A percentile compares a stretch with the other conserved stretches of the same genome.
Evolutionary conservation across 768 basidiomycete genomes (phyloP).

Genomic region (Lepiota subincarnata): DNA sequence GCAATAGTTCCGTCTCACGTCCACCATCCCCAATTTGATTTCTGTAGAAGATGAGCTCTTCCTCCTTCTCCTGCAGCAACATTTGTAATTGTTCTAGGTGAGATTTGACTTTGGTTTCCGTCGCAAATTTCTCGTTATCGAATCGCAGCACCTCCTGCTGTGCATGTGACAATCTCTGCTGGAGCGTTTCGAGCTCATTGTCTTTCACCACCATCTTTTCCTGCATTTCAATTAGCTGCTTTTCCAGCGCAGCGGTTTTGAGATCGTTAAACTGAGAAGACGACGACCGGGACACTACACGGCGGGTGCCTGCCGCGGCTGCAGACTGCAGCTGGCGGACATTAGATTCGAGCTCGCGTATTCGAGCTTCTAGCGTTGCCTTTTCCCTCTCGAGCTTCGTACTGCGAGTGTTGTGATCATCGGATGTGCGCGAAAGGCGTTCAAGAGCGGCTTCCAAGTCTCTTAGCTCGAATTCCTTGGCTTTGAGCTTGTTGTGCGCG

Average conservation of each 20-base stretch:
- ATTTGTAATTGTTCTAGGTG: conserved; percentile 41
- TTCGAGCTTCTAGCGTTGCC: conserved; percentile 46
- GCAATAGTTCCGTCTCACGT: conserved; percentile 58
- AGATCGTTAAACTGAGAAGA: conserved; percentile 58
- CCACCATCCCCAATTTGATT: conserved; percentile 36
- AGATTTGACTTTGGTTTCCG: conserved; percentile 42
- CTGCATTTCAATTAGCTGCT: conserved; percentile 48
- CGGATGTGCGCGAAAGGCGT: conserved; percentile 48
- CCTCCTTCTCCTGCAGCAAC: conserved; percentile 50
- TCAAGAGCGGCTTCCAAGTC: conserved; percentile 58
- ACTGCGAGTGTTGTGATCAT: conserved; percentile 36
- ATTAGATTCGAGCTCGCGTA: conserved; percentile 54
- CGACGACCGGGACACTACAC: conserved; percentile 39
- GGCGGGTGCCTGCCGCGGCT: conserved; percentile 28
- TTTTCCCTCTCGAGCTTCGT: conserved; percentile 58
- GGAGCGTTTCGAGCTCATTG: conserved; percentile 33
- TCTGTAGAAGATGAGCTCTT: conserved; percentile 48
- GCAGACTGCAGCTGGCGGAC: conserved; percentile 30
- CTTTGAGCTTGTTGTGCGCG: conserved; percentile 48
- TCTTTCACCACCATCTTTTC: conserved; percentile 42
- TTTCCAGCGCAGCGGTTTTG: conserved; percentile 47
- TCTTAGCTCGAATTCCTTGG: conserved; percentile 42
- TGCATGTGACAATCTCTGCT: conserved; percentile 44
- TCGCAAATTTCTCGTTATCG: conserved; percentile 57
- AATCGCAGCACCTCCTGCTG: conserved; percentile 46